A percentile compares a stretch with the other conserved stretches of the same genome.
Evolutionary conservation across 2,329 filamentous ascomycete genomes (phyloP).

Genomic region (Trichoderma afroharzianum): DNA sequence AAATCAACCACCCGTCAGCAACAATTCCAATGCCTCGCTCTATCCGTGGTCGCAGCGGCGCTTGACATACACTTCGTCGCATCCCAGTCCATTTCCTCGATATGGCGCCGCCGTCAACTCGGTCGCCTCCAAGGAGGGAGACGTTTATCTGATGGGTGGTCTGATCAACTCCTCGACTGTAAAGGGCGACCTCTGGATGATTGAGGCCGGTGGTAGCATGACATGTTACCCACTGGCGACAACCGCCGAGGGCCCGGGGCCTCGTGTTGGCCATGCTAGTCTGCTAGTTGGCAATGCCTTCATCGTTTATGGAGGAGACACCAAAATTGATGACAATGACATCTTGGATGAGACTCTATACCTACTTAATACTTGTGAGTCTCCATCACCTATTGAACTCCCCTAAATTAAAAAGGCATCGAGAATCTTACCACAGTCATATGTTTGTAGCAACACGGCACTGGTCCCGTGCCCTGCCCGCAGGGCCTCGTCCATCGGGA

Average conservation of each 20-base stretch:
- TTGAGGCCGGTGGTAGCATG: conserved; percentile 84
- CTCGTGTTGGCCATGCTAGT: conserved; percentile 90
- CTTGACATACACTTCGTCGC: conserved; percentile 77
- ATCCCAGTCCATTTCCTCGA: conserved; percentile 85
- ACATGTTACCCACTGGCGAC: conserved; percentile 89
- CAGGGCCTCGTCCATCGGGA: conserved; percentile 79
- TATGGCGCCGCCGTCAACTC: conserved; percentile 97
- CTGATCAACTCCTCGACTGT: conserved; percentile 92
- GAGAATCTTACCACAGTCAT: neutral
- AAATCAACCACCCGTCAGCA: conserved; percentile 39
- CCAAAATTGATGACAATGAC: conserved; percentile 91
- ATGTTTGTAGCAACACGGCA: conserved; percentile 77
- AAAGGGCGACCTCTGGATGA: conserved; percentile 96
- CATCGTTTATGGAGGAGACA: conserved; percentile 97
- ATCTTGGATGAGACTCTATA: conserved; percentile 93
- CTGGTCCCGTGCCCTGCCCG: conserved; percentile 91
- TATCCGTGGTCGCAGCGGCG: conserved; percentile 96
- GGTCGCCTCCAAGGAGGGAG: conserved; percentile 89
- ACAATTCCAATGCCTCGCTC: conserved; percentile 70
- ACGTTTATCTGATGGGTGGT: conserved; percentile 96
- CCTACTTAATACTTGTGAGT: conserved; percentile 92
- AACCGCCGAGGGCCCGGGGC: conserved; percentile 89
- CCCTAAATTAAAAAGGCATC: neutral
- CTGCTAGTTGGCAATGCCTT: conserved; percentile 96
- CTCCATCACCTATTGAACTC: conserved; percentile 28